A percentile compares a stretch with the other conserved stretches of the same genome.
Conservation (phyloP, 805 yeast genomes). For the Dipodascopsis tothii region DNA sequence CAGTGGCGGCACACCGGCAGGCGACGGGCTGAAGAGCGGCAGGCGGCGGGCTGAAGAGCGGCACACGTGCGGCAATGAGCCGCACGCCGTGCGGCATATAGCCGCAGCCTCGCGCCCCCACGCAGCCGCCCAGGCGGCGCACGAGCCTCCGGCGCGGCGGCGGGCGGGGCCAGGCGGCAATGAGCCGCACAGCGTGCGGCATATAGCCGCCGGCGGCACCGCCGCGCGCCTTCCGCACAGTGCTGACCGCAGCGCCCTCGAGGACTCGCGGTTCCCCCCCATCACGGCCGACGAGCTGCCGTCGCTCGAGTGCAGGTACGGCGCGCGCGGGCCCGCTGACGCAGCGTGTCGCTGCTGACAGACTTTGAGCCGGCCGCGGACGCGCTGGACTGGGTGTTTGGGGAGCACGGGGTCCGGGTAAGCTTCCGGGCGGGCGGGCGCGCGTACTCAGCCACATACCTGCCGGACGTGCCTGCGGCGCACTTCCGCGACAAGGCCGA, state of each 20-base stretch:
- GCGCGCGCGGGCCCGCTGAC: conserved; percentile 1
- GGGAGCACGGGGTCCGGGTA: conserved; percentile 72
- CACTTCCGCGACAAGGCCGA: conserved; percentile 72
- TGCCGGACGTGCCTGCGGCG: conserved; percentile 85
- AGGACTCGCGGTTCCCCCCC: conserved; percentile 72
- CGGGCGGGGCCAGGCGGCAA: no score
- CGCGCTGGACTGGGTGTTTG: conserved; percentile 69
- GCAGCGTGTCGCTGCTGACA: conserved; percentile 54
- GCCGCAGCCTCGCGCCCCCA: no score
- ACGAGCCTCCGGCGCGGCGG: no score
- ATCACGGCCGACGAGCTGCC: conserved; percentile 50
- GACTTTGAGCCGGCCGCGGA: conserved; percentile 48
- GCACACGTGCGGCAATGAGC: no score
- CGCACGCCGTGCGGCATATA: no score
- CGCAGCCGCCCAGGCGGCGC: no score
- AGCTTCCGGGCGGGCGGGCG: conserved; percentile 39
- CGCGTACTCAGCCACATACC: conserved; percentile 58
- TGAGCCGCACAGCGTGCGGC: no score
- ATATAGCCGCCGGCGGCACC: no score
- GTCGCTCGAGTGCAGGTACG: conserved; percentile 39
- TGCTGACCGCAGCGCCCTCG: conserved; percentile 45
- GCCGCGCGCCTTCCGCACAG: no score
- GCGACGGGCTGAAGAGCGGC: no score
- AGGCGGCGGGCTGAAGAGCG: no score
- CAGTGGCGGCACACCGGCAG: no score